phyloP scores from a whole-genome alignment of 176 grass and related monocot species.

The Oryza nivara region DNA sequence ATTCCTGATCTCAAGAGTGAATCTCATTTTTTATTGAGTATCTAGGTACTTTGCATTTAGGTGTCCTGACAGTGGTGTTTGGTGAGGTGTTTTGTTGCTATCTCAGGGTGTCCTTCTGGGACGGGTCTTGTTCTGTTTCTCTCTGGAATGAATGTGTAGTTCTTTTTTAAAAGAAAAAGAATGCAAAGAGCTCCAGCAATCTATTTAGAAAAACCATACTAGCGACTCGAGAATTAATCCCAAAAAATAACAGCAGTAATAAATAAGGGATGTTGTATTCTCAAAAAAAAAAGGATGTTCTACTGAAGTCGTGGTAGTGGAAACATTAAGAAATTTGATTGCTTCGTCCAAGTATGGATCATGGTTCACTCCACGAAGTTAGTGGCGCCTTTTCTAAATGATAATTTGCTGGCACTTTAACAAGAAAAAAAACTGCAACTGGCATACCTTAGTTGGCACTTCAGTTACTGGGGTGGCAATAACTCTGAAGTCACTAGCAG shows the following conservation, averaged over 20 bases:
- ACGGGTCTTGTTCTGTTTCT: not conserved
- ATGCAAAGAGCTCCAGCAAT: not conserved
- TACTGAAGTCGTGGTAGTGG: not conserved
- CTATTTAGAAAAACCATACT: not conserved
- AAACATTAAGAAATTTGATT: constrained; percentile 4
- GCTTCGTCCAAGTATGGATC: not conserved
- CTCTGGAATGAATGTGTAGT: not conserved
- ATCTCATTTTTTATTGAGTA: not conserved
- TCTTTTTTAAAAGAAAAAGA: not conserved
- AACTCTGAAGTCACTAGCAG: constrained; percentile 50
- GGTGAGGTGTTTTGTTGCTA: not conserved
- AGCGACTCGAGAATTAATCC: not conserved
- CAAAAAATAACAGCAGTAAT: not conserved
- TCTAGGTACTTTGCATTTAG: not conserved
- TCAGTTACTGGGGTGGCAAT: constrained; percentile 45
- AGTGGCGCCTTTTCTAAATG: not conserved
- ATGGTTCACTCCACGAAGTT: not conserved
- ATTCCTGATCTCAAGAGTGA: not conserved
- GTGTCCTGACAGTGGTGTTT: not conserved
- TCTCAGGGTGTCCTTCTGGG: not conserved
- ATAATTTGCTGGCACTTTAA: not conserved
- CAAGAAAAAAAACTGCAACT: constrained; percentile 11
- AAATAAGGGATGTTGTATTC: not conserved
- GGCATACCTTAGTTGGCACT: constrained; percentile 60
- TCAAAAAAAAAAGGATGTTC: not conserved